Evolutionary conservation across 345 rosid genomes (phyloP).

Genomic region (Pistacia atlantica): DNA sequence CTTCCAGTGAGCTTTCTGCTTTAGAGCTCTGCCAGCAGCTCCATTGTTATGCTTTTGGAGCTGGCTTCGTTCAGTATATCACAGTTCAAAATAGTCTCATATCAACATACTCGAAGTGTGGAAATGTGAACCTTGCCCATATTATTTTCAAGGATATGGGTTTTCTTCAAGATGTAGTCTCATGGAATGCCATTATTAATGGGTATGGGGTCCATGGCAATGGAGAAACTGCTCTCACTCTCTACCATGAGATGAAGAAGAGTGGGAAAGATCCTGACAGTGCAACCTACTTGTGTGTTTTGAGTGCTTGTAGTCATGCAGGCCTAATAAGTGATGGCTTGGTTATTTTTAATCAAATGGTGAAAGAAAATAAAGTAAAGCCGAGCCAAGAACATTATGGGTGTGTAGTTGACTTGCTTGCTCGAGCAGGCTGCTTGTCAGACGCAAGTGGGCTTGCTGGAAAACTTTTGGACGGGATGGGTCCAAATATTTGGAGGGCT

Average conservation of each 20-base stretch:
- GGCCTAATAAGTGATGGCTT: constrained; percentile 44
- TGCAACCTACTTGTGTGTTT: constrained; percentile 38
- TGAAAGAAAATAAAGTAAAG: constrained; percentile 30
- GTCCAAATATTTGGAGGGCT: constrained; percentile 44
- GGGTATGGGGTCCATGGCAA: constrained; percentile 43
- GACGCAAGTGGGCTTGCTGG: constrained; percentile 31
- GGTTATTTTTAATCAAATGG: constrained; percentile 39
- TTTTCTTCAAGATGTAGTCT: constrained; percentile 33
- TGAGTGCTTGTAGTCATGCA: constrained; percentile 47
- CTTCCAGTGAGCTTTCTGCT: constrained; percentile 37
- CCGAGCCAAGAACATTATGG: constrained; percentile 42
- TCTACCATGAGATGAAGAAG: constrained; percentile 41
- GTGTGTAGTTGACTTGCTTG: constrained; percentile 44
- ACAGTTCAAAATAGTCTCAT: constrained; percentile 45
- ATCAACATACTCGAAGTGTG: constrained; percentile 53
- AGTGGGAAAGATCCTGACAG: constrained; percentile 36
- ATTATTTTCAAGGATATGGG: constrained; percentile 39
- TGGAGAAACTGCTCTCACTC: constrained; percentile 38
- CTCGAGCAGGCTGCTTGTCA: constrained; percentile 43
- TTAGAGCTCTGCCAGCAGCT: constrained; percentile 44
- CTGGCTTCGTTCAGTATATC: constrained; percentile 27
- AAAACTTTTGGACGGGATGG: constrained; percentile 19
- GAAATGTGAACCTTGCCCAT: constrained; percentile 33
- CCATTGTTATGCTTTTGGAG: constrained; percentile 35
- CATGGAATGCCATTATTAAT: constrained; percentile 53